phyloP scores from a whole-genome alignment of 768 basidiomycete genomes.

The Tulasnella calospora region DNA sequence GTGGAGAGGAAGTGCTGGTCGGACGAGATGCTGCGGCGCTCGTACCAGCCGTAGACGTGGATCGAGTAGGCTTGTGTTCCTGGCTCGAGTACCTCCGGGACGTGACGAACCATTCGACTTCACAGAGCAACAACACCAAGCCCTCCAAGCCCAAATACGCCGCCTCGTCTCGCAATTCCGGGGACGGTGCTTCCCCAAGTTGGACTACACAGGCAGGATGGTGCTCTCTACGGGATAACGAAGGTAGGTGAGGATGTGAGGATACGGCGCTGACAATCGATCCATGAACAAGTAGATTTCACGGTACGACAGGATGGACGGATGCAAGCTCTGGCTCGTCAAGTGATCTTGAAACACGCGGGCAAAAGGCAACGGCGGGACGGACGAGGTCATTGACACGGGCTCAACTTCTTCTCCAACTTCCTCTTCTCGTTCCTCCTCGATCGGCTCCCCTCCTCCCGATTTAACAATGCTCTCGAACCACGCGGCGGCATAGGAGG shows the following conservation, averaged over 20 bases:
- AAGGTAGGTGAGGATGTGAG: conserved; percentile 66
- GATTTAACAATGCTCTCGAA: conserved; percentile 34
- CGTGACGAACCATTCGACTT: conserved; percentile 45
- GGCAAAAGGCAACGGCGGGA: conserved; percentile 40
- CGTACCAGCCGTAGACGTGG: neutral
- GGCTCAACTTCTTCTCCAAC: conserved; percentile 45
- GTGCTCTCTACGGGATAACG: conserved; percentile 43
- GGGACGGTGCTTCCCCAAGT: conserved; percentile 31
- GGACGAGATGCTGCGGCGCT: neutral
- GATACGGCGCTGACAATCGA: conserved; percentile 72
- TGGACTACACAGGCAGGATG: conserved; percentile 54
- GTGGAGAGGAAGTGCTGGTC: neutral
- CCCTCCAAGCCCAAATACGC: conserved; percentile 63
- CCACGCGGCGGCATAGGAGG: conserved; percentile 62
- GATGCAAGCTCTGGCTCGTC: conserved; percentile 30
- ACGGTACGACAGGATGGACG: conserved; percentile 41
- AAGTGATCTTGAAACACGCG: conserved; percentile 60
- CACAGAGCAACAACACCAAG: conserved; percentile 61
- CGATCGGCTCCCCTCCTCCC: conserved; percentile 34
- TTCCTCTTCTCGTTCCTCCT: conserved; percentile 36
- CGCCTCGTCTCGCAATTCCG: conserved; percentile 73
- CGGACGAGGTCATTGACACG: conserved; percentile 39
- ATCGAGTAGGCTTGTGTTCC: neutral
- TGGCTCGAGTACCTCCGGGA: neutral
- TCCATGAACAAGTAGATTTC: conserved; percentile 70